Percentiles rank a stretch among this genome's conserved stretches.
Evolutionary conservation across 768 basidiomycete genomes (phyloP).

Genomic region (Psilocybe subaeruginosa): DNA sequence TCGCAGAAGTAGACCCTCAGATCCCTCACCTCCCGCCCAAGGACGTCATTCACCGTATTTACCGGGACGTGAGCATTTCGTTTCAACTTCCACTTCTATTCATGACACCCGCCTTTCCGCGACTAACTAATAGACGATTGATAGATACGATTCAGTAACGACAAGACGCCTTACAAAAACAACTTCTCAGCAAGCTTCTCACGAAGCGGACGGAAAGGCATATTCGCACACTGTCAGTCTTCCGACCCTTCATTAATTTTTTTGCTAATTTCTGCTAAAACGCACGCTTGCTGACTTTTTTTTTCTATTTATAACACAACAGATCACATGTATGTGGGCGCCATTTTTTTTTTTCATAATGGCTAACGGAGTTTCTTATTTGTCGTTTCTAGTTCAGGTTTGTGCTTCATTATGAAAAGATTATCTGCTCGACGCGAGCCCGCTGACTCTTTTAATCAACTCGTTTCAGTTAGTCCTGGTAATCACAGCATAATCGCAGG

Average conservation of each 20-base stretch:
- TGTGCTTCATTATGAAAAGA: conserved; percentile 7
- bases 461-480: conserved; percentile 59
- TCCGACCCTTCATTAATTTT: not conserved
- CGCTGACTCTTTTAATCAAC: conserved; percentile 1
- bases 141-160: conserved; percentile 87
- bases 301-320: not conserved
- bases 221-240: conserved; percentile 86
- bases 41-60: conserved; percentile 91
- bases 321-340: conserved; percentile 1
- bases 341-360: not conserved
- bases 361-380: not conserved
- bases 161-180: conserved; percentile 95
- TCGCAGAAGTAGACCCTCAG: conserved; percentile 77
- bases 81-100: not conserved
- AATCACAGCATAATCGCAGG: conserved; percentile 75
- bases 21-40: conserved; percentile 89
- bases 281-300: not conserved
- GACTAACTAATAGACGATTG: not conserved
- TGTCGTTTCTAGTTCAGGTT: conserved; percentile 29
- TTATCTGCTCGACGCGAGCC: not conserved
- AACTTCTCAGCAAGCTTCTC: conserved; percentile 84
- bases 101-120: not conserved
- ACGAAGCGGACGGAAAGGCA: conserved; percentile 87
- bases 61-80: conserved; percentile 70
- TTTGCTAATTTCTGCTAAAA: not conserved